Percentiles rank a stretch among this genome's conserved stretches.
Conservation (phyloP, 148 eudicot species). For the Rheum nobile region DNA sequence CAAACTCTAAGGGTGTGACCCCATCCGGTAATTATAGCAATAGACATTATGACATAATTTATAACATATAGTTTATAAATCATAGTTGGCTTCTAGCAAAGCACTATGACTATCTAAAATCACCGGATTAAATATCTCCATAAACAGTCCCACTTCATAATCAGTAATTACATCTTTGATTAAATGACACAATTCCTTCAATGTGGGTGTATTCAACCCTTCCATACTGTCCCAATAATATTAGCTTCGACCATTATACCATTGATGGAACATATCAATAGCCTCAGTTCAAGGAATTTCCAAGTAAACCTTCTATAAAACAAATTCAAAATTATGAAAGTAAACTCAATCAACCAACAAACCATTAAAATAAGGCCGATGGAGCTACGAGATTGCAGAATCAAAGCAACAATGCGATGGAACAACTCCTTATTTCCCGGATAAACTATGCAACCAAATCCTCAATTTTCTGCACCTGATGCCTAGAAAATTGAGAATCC, state of each 20-base stretch:
- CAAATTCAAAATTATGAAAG: background rate
- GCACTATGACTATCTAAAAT: too few species aligned
- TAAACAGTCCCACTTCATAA: too few species aligned
- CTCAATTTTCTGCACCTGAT: slow-evolving; percentile 72
- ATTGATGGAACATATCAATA: background rate
- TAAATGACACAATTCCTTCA: too few species aligned
- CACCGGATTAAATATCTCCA: too few species aligned
- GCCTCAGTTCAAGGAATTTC: background rate
- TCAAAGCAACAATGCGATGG: slow-evolving; percentile 68
- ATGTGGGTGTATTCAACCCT: background rate
- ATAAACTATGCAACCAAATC: slow-evolving; percentile 93
- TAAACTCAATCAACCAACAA: background rate
- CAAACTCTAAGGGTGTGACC: too few species aligned
- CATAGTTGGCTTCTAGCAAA: too few species aligned
- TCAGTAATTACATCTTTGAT: too few species aligned
- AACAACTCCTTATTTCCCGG: slow-evolving; percentile 69
- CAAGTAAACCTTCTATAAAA: background rate
- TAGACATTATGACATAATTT: too few species aligned
- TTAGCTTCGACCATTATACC: background rate
- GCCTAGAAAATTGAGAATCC: background rate
- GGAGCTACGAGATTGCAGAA: slow-evolving; percentile 55
- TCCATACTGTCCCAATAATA: background rate
- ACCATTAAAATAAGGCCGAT: slow-evolving; percentile 73
- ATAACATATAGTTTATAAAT: too few species aligned
- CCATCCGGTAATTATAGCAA: too few species aligned